A percentile compares a stretch with the other conserved stretches of the same genome.
Conservation (phyloP, 257 asterid genomes). For the Leonotis leonurus region DNA sequence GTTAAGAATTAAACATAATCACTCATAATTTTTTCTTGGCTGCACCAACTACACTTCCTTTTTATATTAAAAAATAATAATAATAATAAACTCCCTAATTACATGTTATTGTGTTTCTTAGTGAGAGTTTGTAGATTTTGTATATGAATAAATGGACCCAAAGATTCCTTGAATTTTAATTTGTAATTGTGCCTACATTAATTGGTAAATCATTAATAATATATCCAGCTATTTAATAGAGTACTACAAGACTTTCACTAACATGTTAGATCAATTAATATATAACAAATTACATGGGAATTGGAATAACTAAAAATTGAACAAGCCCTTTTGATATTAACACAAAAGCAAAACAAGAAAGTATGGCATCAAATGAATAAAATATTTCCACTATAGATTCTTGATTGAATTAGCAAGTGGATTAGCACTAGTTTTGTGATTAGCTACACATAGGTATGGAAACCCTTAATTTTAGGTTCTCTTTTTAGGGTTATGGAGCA, state of each 20-base stretch:
- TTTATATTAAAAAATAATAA: no score
- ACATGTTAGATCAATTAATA: no score
- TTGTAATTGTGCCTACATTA: not conserved
- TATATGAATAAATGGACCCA: no score
- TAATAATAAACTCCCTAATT: no score
- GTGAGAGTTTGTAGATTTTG: no score
- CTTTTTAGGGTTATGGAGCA: slow-evolving; percentile 26
- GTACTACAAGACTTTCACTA: no score
- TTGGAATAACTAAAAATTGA: not conserved
- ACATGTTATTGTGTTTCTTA: no score
- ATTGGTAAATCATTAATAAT: not conserved
- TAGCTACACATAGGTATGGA: slow-evolving; percentile 26
- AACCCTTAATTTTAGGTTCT: slow-evolving; percentile 7
- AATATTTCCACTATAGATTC: not conserved
- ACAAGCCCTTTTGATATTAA: not conserved
- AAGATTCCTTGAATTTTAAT: not conserved
- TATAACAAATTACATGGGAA: no score
- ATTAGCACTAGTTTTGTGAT: slow-evolving; percentile 29
- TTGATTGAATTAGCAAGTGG: slow-evolving; percentile 24
- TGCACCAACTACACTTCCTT: no score
- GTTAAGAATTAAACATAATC: no score
- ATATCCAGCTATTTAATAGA: not conserved
- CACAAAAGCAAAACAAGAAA: slow-evolving; percentile 1
- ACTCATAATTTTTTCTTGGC: no score
- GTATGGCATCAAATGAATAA: not conserved